phyloP scores from a whole-genome alignment of 2,329 filamentous ascomycete species.

The Bipolaris oryzae region DNA sequence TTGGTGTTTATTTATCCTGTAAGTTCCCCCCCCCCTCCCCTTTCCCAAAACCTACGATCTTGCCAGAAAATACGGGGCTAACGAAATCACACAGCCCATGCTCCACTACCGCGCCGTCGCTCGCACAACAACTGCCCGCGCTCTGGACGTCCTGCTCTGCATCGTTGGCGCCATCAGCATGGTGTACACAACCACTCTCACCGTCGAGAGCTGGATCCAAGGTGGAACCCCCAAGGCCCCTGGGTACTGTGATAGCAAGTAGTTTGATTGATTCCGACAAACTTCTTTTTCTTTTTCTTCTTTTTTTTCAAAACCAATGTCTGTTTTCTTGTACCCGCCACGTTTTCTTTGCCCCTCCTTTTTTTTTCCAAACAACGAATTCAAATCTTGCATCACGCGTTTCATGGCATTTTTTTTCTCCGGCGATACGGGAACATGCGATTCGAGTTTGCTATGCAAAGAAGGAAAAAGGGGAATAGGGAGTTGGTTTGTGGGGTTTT shows the following conservation, averaged over 20 bases:
- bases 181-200: constrained; percentile 88
- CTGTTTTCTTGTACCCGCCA: no score
- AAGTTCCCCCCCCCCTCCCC: constrained; percentile 53
- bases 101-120: constrained; percentile 86
- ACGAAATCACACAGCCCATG: constrained; percentile 67
- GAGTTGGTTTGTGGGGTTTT: no score
- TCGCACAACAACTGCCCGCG: constrained; percentile 68
- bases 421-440: no score
- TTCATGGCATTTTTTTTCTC: no score
- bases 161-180: constrained; percentile 86
- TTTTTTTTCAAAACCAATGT: no score
- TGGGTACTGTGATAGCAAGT: constrained; percentile 65
- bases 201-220: constrained; percentile 82
- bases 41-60: background rate
- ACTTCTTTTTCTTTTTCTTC: no score
- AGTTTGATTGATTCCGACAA: background rate
- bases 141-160: constrained; percentile 76
- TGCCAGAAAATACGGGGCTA: no score
- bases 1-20: constrained; percentile 98
- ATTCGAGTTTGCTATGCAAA: no score
- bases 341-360: no score
- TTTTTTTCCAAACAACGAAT: no score
- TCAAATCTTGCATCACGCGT: no score
- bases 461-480: no score
- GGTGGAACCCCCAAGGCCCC: constrained; percentile 60